Percentiles rank a stretch among this genome's conserved stretches.
Evolutionary conservation across 768 basidiomycete genomes (phyloP).

Genomic region (Boletus reticulatus): DNA sequence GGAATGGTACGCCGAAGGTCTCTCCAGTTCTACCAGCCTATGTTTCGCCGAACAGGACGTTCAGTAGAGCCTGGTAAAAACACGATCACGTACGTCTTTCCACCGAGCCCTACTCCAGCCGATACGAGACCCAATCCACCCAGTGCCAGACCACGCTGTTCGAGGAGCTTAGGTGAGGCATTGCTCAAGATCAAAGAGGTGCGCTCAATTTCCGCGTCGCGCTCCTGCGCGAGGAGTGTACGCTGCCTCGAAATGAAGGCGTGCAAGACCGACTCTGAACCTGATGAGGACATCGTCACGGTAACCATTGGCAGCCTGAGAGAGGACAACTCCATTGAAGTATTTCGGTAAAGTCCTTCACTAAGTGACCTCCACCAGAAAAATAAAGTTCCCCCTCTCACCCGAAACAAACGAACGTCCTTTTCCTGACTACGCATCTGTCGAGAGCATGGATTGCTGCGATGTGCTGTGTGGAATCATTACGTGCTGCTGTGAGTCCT

Average conservation of each 20-base stretch:
- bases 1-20: conserved; percentile 77
- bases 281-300: conserved; percentile 4
- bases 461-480: conserved; percentile 19
- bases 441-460: conserved; percentile 23
- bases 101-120: conserved; percentile 85
- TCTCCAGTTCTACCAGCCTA: conserved; percentile 84
- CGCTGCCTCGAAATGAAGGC: conserved; percentile 70
- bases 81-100: conserved; percentile 67
- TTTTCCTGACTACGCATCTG: background rate
- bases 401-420: background rate
- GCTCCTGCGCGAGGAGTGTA: conserved; percentile 65
- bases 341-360: background rate
- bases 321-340: background rate
- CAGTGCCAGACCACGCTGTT: conserved; percentile 82
- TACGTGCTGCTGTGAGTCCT: conserved; percentile 21
- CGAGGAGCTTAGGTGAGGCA: conserved; percentile 80
- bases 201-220: conserved; percentile 81
- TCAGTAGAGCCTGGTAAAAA: background rate
- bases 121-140: conserved; percentile 67
- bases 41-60: conserved; percentile 32
- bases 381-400: too few relatives aligned
- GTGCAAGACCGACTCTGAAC: conserved; percentile 34
- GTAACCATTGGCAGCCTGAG: background rate
- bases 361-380: too few relatives aligned
- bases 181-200: conserved; percentile 78